These are phyloP conservation scores for Talaromyces sp. DNA, from an alignment of 2,329 filamentous ascomycete genomes.

Conservation along the genomic window DNA sequence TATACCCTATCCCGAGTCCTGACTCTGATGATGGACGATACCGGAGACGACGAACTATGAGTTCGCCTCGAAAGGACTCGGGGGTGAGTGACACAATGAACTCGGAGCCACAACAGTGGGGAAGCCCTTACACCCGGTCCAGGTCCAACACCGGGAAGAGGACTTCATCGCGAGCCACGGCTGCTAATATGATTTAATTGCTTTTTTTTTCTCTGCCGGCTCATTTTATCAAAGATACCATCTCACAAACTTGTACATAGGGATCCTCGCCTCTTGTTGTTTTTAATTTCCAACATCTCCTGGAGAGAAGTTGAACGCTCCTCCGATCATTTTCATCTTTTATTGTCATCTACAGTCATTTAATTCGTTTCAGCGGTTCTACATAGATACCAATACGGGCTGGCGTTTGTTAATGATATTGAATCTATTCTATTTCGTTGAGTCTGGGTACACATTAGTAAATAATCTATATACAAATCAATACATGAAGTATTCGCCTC, in stretches of 20 bases:
- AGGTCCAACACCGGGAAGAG: constrained; percentile 3
- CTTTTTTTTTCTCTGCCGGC: neutral
- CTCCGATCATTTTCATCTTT: neutral
- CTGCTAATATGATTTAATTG: constrained; percentile 10
- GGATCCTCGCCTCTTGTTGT: neutral
- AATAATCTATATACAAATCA: neutral
- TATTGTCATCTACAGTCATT: neutral
- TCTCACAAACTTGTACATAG: neutral
- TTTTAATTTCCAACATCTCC: neutral
- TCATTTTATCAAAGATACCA: neutral
- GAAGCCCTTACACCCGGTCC: constrained; percentile 4
- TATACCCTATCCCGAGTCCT: constrained; percentile 26
- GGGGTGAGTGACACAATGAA: constrained; percentile 2
- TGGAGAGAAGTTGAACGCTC: neutral
- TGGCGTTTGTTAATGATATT: neutral
- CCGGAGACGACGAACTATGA: constrained; percentile 16
- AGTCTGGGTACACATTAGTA: neutral
- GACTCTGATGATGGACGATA: constrained; percentile 28
- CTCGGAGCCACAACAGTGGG: constrained; percentile 2
- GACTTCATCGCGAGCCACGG: constrained; percentile 1
- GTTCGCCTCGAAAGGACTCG: constrained; percentile 8
- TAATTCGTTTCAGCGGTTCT: neutral
- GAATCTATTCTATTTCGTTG: neutral
- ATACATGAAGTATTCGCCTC: neutral
- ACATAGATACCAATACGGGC: neutral